phyloP scores from a whole-genome alignment of 2,329 filamentous ascomycete genomes.

The Hypoxylon sp. region DNA sequence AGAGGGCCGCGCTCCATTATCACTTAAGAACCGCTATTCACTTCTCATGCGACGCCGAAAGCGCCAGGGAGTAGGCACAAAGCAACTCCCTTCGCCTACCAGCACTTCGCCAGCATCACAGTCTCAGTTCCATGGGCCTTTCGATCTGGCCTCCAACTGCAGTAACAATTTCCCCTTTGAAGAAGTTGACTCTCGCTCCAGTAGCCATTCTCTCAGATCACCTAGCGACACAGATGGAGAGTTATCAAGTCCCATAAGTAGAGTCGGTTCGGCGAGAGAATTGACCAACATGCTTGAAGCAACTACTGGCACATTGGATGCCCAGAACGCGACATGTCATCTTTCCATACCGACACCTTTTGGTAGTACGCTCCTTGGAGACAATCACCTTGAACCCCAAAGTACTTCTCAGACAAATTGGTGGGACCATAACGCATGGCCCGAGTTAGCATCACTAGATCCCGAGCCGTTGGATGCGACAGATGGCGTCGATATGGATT shows the following conservation, averaged over 20 bases:
- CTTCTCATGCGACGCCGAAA: slow-evolving; percentile 40
- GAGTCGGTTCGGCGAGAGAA: background rate
- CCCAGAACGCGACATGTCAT: background rate
- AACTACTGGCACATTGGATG: background rate
- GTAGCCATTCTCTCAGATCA: background rate
- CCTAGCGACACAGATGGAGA: background rate
- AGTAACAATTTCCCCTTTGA: background rate
- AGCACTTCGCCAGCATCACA: background rate
- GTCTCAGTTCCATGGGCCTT: background rate
- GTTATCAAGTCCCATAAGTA: background rate
- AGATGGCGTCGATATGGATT: background rate
- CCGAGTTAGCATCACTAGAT: background rate
- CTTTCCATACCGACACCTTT: background rate
- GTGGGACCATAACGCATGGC: background rate
- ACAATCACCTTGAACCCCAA: background rate
- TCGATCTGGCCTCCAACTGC: background rate
- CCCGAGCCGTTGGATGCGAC: background rate
- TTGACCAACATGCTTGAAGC: background rate
- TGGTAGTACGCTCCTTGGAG: background rate
- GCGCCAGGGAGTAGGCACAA: slow-evolving; percentile 19
- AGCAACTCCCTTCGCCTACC: background rate
- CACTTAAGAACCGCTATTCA: slow-evolving; percentile 43
- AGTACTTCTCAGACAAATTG: background rate
- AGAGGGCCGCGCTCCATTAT: slow-evolving; percentile 33
- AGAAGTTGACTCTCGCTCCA: slow-evolving; percentile 1